Conservation (phyloP, 345 rosid genomes). For the Clarkia xantiana region DNA sequence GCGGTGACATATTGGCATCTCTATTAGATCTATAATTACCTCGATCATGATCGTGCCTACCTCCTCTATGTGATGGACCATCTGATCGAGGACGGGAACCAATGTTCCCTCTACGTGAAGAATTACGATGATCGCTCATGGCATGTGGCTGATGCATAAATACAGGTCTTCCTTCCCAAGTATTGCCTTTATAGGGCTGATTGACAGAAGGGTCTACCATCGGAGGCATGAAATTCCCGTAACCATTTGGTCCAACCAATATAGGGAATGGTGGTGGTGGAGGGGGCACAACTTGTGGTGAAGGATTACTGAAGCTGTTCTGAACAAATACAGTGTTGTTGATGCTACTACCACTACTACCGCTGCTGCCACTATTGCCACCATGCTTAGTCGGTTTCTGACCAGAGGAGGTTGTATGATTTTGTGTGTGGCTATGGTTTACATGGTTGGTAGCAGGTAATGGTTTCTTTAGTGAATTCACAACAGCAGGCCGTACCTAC, state of each 20-base stretch:
- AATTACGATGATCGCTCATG: slow-evolving; percentile 24
- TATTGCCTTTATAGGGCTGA: slow-evolving; percentile 24
- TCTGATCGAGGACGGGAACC: slow-evolving; percentile 35
- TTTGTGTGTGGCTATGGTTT: slow-evolving; percentile 20
- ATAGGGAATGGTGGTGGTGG: slow-evolving; percentile 34
- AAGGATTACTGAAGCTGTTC: slow-evolving; percentile 14
- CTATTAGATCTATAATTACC: slow-evolving; percentile 31
- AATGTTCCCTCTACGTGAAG: slow-evolving; percentile 34
- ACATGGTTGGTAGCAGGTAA: slow-evolving; percentile 10
- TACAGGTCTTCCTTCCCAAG: slow-evolving; percentile 31
- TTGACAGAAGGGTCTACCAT: slow-evolving; percentile 22
- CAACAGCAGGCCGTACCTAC: slow-evolving; percentile 20
- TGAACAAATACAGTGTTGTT: slow-evolving; percentile 21
- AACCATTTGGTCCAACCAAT: slow-evolving; percentile 21
- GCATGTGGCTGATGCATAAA: slow-evolving; percentile 25
- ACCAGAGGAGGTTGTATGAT: slow-evolving; percentile 17
- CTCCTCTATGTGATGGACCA: slow-evolving; percentile 23
- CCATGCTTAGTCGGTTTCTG: slow-evolving; percentile 24
- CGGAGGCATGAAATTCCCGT: slow-evolving; percentile 16
- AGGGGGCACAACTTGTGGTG: slow-evolving; percentile 20
- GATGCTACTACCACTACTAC: slow-evolving; percentile 11
- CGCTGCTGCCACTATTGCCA: no score
- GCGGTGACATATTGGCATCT: slow-evolving; percentile 31
- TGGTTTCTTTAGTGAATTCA: slow-evolving; percentile 18
- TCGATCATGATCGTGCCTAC: slow-evolving; percentile 37